Evolutionary conservation across 371 early-diverging fungal species (phyloP), one percentile per base, ranked within the genome.

Genomic region (Ordospora pajunii): DNA sequence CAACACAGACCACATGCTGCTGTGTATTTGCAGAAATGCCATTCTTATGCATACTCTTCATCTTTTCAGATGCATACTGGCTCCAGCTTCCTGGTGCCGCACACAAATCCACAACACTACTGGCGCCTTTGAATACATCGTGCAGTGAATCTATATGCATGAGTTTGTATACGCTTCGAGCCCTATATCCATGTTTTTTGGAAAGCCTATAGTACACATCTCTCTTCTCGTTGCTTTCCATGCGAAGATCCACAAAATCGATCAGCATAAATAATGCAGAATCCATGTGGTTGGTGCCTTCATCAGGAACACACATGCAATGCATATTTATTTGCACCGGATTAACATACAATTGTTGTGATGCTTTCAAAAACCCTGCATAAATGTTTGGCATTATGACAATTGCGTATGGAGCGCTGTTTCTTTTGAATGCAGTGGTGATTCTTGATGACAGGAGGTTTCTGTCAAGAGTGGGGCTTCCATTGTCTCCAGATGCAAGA

Each of bases 1-100:
- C 98, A 0, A 98, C 94, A 12, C 96, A 93, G 0, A 97, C 91
- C 71, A 97, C 93, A 14, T 79, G 90, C 68, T 17, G 71, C 32
- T 48, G 3, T 52, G 37, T 0, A 85, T 86, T 87, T 80, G 2
- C 32, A 2, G 5, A 32, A 32, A 5, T 5, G 1, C 5, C 32
- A 22, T 43, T 32, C 44, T 37, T 23, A 1, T 48, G 25, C 17
- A 23, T 68, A 0, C 25, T 23, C 17, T 49, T 17, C n/a, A 74
- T 42, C 46, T 32, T 65, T 51, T 67, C 45, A 12, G 45, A 40
- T n/a, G 75, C 25, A 37, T 78, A 74, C 69, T 84, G 84, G 48
- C 76, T 77, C 83, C 84, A 84, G 43, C 78, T 74, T 17, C 84
- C 84, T 5, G 84, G 84, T 14, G 84, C 84, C 44, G 83, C 84